Percentiles rank a stretch among this genome's conserved stretches.
Evolutionary conservation across 2,329 filamentous ascomycete species (phyloP).

Genomic region (Geosmithia putterillii): DNA sequence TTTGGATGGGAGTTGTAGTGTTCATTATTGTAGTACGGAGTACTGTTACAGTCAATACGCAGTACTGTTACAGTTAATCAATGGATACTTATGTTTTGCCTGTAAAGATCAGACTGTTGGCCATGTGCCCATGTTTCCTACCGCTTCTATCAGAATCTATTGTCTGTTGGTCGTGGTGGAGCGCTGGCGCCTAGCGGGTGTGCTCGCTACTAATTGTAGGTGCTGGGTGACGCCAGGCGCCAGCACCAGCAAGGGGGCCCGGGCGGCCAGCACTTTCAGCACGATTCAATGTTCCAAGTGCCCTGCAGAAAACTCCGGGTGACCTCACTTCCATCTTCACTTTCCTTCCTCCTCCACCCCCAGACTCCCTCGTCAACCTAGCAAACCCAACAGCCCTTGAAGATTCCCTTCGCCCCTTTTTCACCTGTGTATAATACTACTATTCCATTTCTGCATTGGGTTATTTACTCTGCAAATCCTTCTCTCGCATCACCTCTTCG

Average conservation of each 20-base stretch:
- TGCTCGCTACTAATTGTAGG: background rate
- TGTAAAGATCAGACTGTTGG: too few relatives aligned
- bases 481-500: background rate
- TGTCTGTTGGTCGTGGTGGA: background rate
- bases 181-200: background rate
- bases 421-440: background rate
- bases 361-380: background rate
- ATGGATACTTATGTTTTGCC: too few relatives aligned
- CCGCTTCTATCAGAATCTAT: background rate
- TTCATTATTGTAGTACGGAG: too few relatives aligned
- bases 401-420: background rate
- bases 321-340: constrained; percentile 1
- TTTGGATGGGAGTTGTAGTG: too few relatives aligned
- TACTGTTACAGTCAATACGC: too few relatives aligned
- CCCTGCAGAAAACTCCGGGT: constrained; percentile 1
- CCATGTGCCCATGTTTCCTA: background rate
- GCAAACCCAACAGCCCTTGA: background rate
- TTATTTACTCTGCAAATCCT: background rate
- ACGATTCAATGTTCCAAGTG: too few relatives aligned
- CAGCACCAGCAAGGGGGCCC: background rate
- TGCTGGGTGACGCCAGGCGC: background rate
- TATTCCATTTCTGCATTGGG: background rate
- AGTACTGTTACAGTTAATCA: background rate
- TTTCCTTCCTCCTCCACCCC: background rate
- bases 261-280: background rate